Conservation (phyloP, 306 rosid genomes). For the Medicago lupulina region DNA sequence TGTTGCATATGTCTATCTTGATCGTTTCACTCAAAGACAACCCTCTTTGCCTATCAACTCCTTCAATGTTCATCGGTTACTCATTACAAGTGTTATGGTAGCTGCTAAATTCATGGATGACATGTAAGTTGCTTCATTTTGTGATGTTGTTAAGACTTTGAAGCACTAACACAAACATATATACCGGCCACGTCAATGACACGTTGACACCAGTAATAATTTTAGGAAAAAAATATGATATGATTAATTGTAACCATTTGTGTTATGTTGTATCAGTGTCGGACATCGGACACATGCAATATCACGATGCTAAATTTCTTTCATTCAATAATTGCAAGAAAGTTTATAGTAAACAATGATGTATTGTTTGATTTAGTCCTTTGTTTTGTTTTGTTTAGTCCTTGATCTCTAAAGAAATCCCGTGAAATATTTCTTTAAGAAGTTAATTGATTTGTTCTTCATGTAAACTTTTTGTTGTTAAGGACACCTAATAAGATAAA, state of each 20-base stretch:
- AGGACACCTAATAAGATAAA: neutral
- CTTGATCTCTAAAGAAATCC: neutral
- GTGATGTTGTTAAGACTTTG: neutral
- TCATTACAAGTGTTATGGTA: conserved; percentile 91
- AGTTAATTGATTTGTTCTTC: neutral
- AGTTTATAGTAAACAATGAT: neutral
- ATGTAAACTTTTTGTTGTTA: conserved; percentile 3
- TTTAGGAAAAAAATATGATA: too few relatives aligned
- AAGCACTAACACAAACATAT: neutral
- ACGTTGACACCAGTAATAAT: neutral
- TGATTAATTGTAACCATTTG: too few relatives aligned
- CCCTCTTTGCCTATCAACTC: conserved; percentile 82
- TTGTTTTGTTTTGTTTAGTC: neutral
- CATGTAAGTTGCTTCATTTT: conserved; percentile 58
- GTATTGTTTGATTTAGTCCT: neutral
- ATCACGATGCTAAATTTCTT: neutral
- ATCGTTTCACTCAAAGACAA: conserved; percentile 85
- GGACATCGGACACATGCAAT: too few relatives aligned
- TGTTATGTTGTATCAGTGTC: neutral
- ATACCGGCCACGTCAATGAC: too few relatives aligned
- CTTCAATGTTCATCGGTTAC: conserved; percentile 84
- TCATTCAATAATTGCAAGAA: neutral
- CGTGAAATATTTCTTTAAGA: neutral
- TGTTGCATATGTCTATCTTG: conserved; percentile 89
- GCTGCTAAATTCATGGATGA: conserved; percentile 99